Evolutionary conservation across 2,329 filamentous ascomycete genomes (phyloP).

Genomic region (Pseudogymnoascus sp.): DNA sequence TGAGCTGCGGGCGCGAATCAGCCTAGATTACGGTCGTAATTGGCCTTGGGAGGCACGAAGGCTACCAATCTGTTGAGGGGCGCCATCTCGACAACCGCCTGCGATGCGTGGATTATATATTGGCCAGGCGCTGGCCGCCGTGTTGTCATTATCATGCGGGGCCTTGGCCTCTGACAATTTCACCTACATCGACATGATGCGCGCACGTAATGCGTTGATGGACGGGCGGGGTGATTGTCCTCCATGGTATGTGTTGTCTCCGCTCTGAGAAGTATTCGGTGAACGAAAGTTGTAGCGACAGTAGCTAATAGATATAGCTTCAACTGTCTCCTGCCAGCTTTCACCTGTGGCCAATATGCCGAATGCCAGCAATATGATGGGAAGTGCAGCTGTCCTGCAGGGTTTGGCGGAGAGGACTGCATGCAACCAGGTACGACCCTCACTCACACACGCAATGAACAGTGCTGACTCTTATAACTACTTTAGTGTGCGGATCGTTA

Average conservation of each 20-base stretch:
- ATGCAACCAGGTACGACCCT: conserved; percentile 58
- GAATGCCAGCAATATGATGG: conserved; percentile 83
- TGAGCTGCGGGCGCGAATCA: conserved; percentile 4
- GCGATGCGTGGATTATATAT: conserved; percentile 11
- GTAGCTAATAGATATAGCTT: conserved; percentile 50
- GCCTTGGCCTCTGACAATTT: conserved; percentile 44
- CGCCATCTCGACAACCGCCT: not conserved
- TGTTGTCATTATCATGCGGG: conserved; percentile 35
- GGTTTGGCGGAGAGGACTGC: conserved; percentile 92
- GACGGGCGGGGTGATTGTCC: conserved; percentile 69
- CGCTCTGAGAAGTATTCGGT: conserved; percentile 3
- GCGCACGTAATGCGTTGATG: conserved; percentile 60
- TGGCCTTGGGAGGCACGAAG: not conserved
- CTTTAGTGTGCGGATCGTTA: conserved; percentile 71
- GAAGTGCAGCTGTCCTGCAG: conserved; percentile 83
- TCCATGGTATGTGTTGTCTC: conserved; percentile 50
- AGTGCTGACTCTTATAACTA: conserved; percentile 21
- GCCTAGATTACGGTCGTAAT: not conserved
- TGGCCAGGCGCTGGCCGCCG: conserved; percentile 20
- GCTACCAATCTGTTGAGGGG: not conserved
- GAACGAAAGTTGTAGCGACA: conserved; percentile 12
- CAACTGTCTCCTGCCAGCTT: conserved; percentile 92
- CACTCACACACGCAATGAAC: not conserved
- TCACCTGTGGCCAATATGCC: conserved; percentile 84
- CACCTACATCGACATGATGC: conserved; percentile 51